Evolutionary conservation across 371 early-diverging fungal species (phyloP), one percentile per base, ranked within the genome.

Genomic region (Mucor lusitanicus): DNA sequence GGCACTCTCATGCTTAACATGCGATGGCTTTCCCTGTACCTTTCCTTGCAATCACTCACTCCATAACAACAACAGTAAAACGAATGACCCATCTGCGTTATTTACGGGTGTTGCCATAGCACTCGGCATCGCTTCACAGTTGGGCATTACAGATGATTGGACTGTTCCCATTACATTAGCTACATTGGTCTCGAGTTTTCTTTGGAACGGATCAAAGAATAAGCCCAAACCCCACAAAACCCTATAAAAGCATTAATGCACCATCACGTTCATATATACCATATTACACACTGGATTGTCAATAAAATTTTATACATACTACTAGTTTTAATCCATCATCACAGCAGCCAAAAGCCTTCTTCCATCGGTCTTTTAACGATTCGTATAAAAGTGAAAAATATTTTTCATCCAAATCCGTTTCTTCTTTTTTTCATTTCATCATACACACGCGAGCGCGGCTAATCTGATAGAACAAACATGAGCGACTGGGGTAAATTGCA

Each of bases 401-500:
- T 33, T 33, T 33, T 15, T 55, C 55, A 2, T 6, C n/a, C 17
- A 55, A 30, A 55, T 30, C 55, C n/a, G 55, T 44, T 44, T 6
- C 57, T 54, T 37, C 46, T 62, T 57, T 56, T 44, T 42, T 44
- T 21, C 23, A 9, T 44, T 54, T 30, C 15, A 23, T 53, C 11
- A 35, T 54, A 35, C 40, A 27, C 27, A 17, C 27, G 37, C 11
- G 32, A 30, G 55, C 28, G 32, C n/a, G n/a, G n/a, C 27, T 8
- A 33, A 21, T 33, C 17, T 33, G 33, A 56, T 33, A 33, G 21
- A 25, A 30, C 17, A 69, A 50, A n/a, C 68, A 88, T 88, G 89
- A 86, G 87, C 64, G 89, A 89, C 79, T 90, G 90, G 90, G 90
- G 90, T 88, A 87, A 81, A 75, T 37, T 2, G 13, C 37, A 13